Base-by-base conservation (phyloP, 2,329 filamentous ascomycete genomes). In the Graphilbum sp. region DNA sequence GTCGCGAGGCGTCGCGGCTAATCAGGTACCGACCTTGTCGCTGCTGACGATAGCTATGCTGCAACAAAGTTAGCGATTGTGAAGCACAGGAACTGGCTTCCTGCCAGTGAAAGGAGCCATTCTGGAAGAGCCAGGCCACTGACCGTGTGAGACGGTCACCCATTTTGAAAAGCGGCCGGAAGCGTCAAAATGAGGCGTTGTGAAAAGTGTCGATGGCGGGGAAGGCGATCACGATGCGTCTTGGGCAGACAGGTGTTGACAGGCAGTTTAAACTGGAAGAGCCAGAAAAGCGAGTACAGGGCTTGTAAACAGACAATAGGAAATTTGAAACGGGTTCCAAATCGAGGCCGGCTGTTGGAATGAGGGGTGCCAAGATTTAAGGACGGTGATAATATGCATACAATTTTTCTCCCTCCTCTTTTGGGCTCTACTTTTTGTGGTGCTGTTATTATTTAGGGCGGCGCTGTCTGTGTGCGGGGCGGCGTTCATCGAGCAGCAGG, bases 31-130 rank as follows among this genome's bases (percentile, higher is more conserved):
- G 53, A 90, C 85, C 79, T 98, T 96, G 79, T 98, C 90, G 59
- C 74, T 81, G 64, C 88, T 96, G 69, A 98, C 84, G 67, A 98
- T 98, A 54, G 90, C 90, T 66, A 98, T 87, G 81, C 90, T 92
- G 55, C 35, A 50, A 15, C 17, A 19, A n/a, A 12, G 48, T 57
- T 38, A 59, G 56, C 36, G 45, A 6, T 10, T 8, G 16, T 15
- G 4, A n/a, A 6, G 32, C 11, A 32, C 19, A 10, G 37, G 25
- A 20, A 35, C n/a, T n/a, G n/a, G n/a, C n/a, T n/a, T n/a, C n/a
- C n/a, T n/a, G n/a, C n/a, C n/a, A n/a, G n/a, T n/a, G 9, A 20
- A 29, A 34, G 7, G 13, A n/a, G 29, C 18, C 21, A 13, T 30
- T 30, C 7, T 6, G 7, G 15, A 23, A 27, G 10, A 13, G 5